Evolutionary conservation across 2,329 filamentous ascomycete genomes (phyloP).

Genomic region (Cladosporium sp.): DNA sequence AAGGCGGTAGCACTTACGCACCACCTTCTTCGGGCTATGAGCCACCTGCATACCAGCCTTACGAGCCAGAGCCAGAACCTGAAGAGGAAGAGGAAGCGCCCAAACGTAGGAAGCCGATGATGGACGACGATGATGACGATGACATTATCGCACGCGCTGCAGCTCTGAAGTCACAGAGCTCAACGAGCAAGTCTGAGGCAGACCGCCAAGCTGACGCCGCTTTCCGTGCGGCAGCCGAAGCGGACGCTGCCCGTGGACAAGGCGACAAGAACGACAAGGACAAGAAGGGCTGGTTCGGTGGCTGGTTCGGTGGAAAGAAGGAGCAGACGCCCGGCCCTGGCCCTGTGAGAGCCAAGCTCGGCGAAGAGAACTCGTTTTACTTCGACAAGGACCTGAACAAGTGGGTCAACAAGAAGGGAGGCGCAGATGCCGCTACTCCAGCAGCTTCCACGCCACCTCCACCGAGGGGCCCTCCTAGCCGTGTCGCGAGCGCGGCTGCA

Average conservation of each 20-base stretch:
- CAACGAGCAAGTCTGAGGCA: conserved; percentile 33
- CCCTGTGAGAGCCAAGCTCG: conserved; percentile 91
- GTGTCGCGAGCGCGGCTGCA: conserved; percentile 55
- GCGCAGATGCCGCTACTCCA: conserved; percentile 60
- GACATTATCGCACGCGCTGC: conserved; percentile 45
- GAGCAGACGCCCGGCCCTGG: conserved; percentile 57
- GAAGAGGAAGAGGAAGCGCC: conserved; percentile 48
- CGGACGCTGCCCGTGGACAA: conserved; percentile 59
- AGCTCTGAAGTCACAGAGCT: conserved; percentile 41
- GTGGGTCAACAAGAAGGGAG: conserved; percentile 95
- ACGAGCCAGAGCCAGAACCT: conserved; percentile 53
- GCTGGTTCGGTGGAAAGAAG: conserved; percentile 75
- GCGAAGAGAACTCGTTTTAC: conserved; percentile 88
- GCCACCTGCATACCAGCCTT: conserved; percentile 51
- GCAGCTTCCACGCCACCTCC: conserved; percentile 69
- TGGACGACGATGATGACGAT: conserved; percentile 80
- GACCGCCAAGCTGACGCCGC: conserved; percentile 82
- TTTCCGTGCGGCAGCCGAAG: conserved; percentile 78
- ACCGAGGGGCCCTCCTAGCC: conserved; percentile 59
- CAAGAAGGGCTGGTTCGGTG: conserved; percentile 69
- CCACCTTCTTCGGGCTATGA: conserved; percentile 54
- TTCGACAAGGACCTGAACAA: conserved; percentile 96
- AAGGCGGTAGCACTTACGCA: conserved; percentile 48
- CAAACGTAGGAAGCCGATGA: conserved; percentile 67
- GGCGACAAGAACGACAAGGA: conserved; percentile 54